Percentiles rank a stretch among this genome's conserved stretches.
Conservation (phyloP, 805 yeast species). For the Osmozyma mogii region DNA sequence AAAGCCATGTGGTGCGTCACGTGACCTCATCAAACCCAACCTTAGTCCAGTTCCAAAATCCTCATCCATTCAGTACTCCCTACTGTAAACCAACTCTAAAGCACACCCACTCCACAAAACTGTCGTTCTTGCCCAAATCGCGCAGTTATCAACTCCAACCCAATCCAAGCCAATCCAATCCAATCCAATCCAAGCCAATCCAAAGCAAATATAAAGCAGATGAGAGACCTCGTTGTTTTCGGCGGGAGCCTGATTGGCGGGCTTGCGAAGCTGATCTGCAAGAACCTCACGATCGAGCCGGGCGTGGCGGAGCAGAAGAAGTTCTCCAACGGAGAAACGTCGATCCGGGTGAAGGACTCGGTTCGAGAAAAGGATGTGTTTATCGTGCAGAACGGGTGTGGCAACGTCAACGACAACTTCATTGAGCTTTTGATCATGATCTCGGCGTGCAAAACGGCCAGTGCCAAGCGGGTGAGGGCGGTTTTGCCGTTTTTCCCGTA, state of each 20-base stretch:
- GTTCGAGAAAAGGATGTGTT: slow-evolving; percentile 96
- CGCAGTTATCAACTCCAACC: too few relatives aligned
- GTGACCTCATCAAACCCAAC: too few relatives aligned
- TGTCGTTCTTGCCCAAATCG: too few relatives aligned
- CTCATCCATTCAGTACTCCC: too few relatives aligned
- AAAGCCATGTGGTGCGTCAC: too few relatives aligned
- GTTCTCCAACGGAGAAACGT: slow-evolving; percentile 86
- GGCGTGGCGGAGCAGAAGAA: slow-evolving; percentile 60
- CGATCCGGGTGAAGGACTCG: slow-evolving; percentile 76
- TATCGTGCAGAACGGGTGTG: slow-evolving; percentile 81
- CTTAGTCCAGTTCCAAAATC: too few relatives aligned
- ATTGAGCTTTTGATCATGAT: slow-evolving; percentile 76
- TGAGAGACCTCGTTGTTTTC: slow-evolving; percentile 81
- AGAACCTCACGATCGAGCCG: slow-evolving; percentile 63
- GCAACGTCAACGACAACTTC: slow-evolving; percentile 80
- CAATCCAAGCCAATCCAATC: too few relatives aligned
- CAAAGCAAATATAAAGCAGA: too few relatives aligned
- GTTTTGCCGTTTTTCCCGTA: slow-evolving; percentile 93
- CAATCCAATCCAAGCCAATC: too few relatives aligned
- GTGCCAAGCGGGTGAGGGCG: slow-evolving; percentile 83
- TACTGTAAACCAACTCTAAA: too few relatives aligned
- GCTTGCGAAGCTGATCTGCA: slow-evolving; percentile 68
- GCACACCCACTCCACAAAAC: too few relatives aligned
- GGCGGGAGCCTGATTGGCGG: slow-evolving; percentile 89
- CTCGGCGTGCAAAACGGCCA: slow-evolving; percentile 89